Evolutionary conservation across 1,284 basidiomycete genomes (phyloP), one percentile per base, ranked within the genome.

Genomic region (Ganoderma meredithae): DNA sequence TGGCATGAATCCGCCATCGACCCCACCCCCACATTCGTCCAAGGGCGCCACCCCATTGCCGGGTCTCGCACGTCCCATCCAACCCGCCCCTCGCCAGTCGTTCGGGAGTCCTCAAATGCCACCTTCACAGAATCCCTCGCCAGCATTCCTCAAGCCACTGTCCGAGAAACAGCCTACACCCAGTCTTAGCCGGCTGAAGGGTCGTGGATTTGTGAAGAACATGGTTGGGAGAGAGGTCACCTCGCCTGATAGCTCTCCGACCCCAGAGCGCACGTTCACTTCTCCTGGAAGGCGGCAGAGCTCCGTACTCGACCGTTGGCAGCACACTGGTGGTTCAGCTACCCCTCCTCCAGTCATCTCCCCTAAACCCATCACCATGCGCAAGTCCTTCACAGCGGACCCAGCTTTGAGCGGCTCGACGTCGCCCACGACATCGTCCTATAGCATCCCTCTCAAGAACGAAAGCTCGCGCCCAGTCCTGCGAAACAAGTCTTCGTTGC

Each of bases 131-230:
- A 79, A 79, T 36, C 77, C 84, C 22, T 88, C 90, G 9, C 85
- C 88, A 4, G 88, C 86, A 3, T 93, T 92, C 74, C 79, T 89
- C 22, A 86, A 86, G 60, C 81, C 85, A 0, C 81, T 86, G 2
- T 74, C 83, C 5, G 77, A 83, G 61, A 94, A 94, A 75, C 92
- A 93, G 63, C 86, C 87, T 5, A 93, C 92, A 1, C 93, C 93
- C 2, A 93, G 91, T 76, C 86, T 95, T 36, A 94, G 91, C 71
- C 82, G 92, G 67, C 80, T 95, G n/a, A 88, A 94, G 74, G 93
- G 93, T 8, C 88, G 93, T 55, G 93, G 93, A 1, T 94, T 95
- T 74, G 93, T 95, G 8, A 90, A 92, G 78, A 92, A 86, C 72
- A 88, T 93, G 81, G 90, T 95, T 40, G 89, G 90, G 79, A 89